Evolutionary conservation across 257 asterid species (phyloP), one percentile per base, ranked within the genome.

Genomic region (Fraxinus quadrangulata): DNA sequence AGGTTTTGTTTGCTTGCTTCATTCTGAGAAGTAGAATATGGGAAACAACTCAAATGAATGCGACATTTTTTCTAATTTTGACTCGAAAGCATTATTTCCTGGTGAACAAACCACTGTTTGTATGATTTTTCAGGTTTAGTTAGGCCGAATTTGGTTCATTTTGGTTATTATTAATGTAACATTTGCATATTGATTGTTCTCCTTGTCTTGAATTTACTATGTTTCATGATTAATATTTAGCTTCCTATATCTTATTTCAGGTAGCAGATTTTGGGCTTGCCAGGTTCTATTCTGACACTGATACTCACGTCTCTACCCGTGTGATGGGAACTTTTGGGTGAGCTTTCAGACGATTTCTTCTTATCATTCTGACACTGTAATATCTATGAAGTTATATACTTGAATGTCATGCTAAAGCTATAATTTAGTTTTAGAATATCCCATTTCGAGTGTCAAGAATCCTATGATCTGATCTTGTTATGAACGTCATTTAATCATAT

Each of bases 221-320:
- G 47, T 75, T 65, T 73, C 33, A 47, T 63, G 24, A 36, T 73
- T 26, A 42, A 72, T 70, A 68, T 80, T 69, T 68, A 74, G 75
- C 65, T 26, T 11, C 73, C 37, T 69, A 34, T 69, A 73, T 77
- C 71, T n/a, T 70, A 75, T 83, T 75, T 61, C 89, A 93, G 98
- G 97, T 94, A 75, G 98, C 98, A 56, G 98, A 94, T 87, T 94
- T 94, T 68, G 98, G 98, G 87, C 96, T 94, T 74, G 97, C 98
- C 24, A 92, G 97, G 82, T 82, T 94, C 79, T 85, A 89, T 81
- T 83, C 89, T 77, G 98, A 94, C 69, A 81, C 93, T 19, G 97
- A 94, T 75, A 94, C 97, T 77, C 98, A 92, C 71, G 94, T 94
- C 76, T 94, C 98, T 72, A 94, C 98, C 67, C 92, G 97, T 49